Percentiles rank a stretch among this genome's conserved stretches.
phyloP scores from a whole-genome alignment of 1,284 basidiomycete genomes.

The Heliocybe sulcata region DNA sequence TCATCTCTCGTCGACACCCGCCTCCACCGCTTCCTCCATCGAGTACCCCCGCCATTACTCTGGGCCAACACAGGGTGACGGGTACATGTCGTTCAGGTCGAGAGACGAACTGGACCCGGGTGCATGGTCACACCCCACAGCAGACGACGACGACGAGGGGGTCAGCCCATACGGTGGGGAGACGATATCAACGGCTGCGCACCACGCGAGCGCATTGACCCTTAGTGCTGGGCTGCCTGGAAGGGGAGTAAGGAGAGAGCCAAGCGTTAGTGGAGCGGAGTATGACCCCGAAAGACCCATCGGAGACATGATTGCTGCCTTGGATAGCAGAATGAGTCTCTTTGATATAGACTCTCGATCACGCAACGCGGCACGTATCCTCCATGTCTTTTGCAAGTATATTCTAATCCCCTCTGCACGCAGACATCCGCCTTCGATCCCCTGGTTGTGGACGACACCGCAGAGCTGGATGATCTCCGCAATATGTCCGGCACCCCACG shows the following conservation, averaged over 20 bases:
- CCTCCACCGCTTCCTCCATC: slow-evolving; percentile 37
- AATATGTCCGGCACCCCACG: slow-evolving; percentile 28
- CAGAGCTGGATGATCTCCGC: slow-evolving; percentile 56
- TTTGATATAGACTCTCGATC: slow-evolving; percentile 47
- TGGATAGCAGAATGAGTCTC: slow-evolving; percentile 39
- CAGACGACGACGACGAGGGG: slow-evolving; percentile 50
- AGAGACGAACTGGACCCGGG: slow-evolving; percentile 49
- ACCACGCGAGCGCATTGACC: slow-evolving; percentile 82
- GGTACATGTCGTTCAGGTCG: slow-evolving; percentile 51
- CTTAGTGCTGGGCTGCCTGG: slow-evolving; percentile 74
- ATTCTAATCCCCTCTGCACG: slow-evolving; percentile 2
- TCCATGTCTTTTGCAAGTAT: not conserved
- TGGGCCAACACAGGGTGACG: slow-evolving; percentile 38
- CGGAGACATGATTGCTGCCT: slow-evolving; percentile 62
- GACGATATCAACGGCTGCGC: slow-evolving; percentile 74
- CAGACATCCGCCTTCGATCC: slow-evolving; percentile 35
- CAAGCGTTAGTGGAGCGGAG: slow-evolving; percentile 68
- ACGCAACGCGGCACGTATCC: slow-evolving; percentile 34
- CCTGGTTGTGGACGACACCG: slow-evolving; percentile 51
- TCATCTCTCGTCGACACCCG: slow-evolving; percentile 43
- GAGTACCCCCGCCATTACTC: slow-evolving; percentile 66
- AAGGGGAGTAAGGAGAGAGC: slow-evolving; percentile 39
- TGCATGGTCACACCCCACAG: slow-evolving; percentile 57
- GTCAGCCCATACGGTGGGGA: slow-evolving; percentile 56
- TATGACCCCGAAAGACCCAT: slow-evolving; percentile 84